A percentile compares a stretch with the other conserved stretches of the same genome.
Conservation (phyloP, 169 alveolate species). For the Babesia ovis region DNA sequence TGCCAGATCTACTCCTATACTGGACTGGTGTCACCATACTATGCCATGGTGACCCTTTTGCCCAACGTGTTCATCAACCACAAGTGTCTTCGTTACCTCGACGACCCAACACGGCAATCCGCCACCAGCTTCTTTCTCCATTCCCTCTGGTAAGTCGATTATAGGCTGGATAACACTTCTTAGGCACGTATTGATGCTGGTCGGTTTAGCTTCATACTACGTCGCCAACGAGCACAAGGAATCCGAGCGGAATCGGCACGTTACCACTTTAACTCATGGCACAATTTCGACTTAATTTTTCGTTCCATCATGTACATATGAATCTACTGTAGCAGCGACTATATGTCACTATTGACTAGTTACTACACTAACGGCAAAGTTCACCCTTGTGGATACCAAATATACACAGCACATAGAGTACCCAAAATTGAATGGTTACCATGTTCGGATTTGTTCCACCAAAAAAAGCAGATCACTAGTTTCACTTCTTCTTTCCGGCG, state of each 20-base stretch:
- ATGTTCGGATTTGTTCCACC: neutral
- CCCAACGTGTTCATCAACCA: constrained; percentile 70
- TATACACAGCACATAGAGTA: neutral
- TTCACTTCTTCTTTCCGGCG: constrained; percentile 68
- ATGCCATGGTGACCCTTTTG: constrained; percentile 55
- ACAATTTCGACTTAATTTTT: too few relatives aligned
- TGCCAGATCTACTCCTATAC: constrained; percentile 28
- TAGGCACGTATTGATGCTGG: constrained; percentile 74
- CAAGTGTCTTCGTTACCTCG: constrained; percentile 63
- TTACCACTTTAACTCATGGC: neutral
- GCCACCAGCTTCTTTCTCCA: constrained; percentile 63
- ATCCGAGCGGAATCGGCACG: neutral
- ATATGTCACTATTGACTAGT: too few relatives aligned
- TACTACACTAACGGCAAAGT: too few relatives aligned
- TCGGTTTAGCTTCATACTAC: constrained; percentile 71
- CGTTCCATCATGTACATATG: neutral
- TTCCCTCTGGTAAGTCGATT: constrained; percentile 51
- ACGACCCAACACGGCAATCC: constrained; percentile 56
- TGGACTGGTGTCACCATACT: constrained; percentile 57
- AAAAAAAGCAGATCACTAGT: neutral
- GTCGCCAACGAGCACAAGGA: constrained; percentile 16
- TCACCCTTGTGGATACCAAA: neutral
- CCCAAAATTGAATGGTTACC: constrained; percentile 1
- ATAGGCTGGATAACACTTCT: constrained; percentile 19
- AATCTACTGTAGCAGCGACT: too few relatives aligned